phyloP scores from a whole-genome alignment of 345 rosid species.

The Salix arbutifolia region DNA sequence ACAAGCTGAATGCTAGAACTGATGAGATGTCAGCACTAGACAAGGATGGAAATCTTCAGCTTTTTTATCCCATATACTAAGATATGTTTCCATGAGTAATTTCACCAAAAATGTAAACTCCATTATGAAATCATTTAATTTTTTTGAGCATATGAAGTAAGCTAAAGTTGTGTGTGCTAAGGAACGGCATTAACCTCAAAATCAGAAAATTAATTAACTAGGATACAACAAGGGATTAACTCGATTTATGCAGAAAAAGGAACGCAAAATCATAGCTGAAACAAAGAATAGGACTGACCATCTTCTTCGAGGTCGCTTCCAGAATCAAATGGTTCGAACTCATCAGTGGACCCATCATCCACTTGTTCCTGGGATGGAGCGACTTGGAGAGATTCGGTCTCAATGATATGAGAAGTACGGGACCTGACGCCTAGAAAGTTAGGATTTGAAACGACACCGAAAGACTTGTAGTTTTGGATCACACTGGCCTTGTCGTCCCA shows the following conservation, averaged over 20 bases:
- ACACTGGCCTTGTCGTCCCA: constrained; percentile 91
- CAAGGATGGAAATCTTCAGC: no score
- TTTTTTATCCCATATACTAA: no score
- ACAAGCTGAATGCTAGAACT: no score
- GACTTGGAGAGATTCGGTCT: constrained; percentile 62
- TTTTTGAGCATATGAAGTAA: no score
- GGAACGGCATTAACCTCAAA: no score
- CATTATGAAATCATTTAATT: no score
- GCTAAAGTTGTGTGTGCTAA: no score
- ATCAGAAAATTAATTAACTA: neutral
- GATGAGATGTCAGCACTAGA: no score
- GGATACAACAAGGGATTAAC: neutral
- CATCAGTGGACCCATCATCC: constrained; percentile 37
- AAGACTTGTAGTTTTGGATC: constrained; percentile 76
- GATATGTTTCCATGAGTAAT: no score
- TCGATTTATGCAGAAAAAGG: neutral
- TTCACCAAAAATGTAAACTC: no score
- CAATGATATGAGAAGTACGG: constrained; percentile 66
- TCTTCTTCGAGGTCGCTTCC: constrained; percentile 97
- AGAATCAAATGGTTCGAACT: constrained; percentile 53
- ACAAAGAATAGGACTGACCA: constrained; percentile 30
- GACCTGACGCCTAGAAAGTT: constrained; percentile 68
- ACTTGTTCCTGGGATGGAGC: constrained; percentile 37
- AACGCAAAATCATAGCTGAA: neutral
- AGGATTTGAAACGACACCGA: constrained; percentile 87